Evolutionary conservation across 441 rosid genomes (phyloP), one percentile per base, ranked within the genome.

Genomic region (Bruguiera hainesii): DNA sequence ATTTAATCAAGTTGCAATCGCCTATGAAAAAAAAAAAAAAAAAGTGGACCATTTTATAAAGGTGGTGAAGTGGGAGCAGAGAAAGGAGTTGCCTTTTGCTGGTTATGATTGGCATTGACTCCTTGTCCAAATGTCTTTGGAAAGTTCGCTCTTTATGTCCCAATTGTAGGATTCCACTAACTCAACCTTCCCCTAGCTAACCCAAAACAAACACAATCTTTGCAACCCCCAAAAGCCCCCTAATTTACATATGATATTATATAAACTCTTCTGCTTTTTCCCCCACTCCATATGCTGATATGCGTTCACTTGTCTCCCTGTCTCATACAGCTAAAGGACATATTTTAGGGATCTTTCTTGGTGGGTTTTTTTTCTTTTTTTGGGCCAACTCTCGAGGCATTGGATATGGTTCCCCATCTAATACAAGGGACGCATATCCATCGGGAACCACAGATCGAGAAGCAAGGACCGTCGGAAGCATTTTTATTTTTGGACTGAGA

Each of bases 51-150:
- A 64, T 71, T 55, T 16, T 25, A 29, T 4, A 3, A 37, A 55
- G 3, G 69, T 56, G 57, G 75, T 8, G 56, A 53, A 66, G 84
- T 72, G 81, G 81, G 75, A 72, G 66, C 79, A 64, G 60, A 59
- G 21, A 37, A 13, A 65, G 50, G 72, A 73, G 85, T 75, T 76
- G 66, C 80, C 74, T 77, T 85, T 85, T 82, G 82, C 71, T 73
- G 73, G 84, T 73, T 82, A 88, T 92, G 91, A 90, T 90, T 88
- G 90, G 88, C 90, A 88, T 85, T 82, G 87, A 90, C 95, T 87
- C 66, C 70, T 90, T 90, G 97, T 88, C 95, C 85, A 80, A 83
- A 67, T 74, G 85, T 78, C 80, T 65, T 87, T 92, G 88, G 89
- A 83, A 88, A 87, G 74, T 82, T 88, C 79, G 13, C 83, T 71